A percentile compares a stretch with the other conserved stretches of the same genome.
Conservation (phyloP, 768 basidiomycete genomes). For the Suillus occidentalis region DNA sequence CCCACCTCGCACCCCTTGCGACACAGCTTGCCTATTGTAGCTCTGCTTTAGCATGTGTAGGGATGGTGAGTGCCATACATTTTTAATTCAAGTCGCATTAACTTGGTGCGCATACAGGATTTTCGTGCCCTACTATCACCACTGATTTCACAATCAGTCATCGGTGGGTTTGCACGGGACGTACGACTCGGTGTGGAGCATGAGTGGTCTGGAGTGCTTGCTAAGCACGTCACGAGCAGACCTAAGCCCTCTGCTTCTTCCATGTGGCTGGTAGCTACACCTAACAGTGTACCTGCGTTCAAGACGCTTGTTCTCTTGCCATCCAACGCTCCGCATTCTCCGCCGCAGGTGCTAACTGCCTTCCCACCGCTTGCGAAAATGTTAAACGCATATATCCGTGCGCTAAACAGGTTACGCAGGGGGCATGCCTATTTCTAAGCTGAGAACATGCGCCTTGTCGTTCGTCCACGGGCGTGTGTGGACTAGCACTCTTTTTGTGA, state of each 20-base stretch:
- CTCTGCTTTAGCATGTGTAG: constrained; percentile 87
- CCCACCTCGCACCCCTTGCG: constrained; percentile 75
- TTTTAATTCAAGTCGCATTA: neutral
- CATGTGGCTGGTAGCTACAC: constrained; percentile 48
- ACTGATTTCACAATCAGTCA: constrained; percentile 67
- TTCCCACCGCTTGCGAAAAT: constrained; percentile 76
- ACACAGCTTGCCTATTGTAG: constrained; percentile 95
- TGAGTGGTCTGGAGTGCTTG: constrained; percentile 36
- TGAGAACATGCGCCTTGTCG: neutral
- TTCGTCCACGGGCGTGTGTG: neutral
- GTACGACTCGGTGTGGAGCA: constrained; percentile 26
- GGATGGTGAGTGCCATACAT: constrained; percentile 50
- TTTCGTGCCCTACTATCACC: constrained; percentile 70
- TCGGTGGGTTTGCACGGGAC: constrained; percentile 53
- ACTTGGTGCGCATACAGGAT: constrained; percentile 34
- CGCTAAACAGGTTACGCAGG: constrained; percentile 74
- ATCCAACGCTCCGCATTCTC: constrained; percentile 52
- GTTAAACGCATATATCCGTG: constrained; percentile 69
- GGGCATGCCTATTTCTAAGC: neutral
- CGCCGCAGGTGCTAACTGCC: constrained; percentile 68
- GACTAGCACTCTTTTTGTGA: neutral
- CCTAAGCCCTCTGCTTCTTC: constrained; percentile 39
- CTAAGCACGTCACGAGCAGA: constrained; percentile 18
- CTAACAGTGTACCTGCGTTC: constrained; percentile 32
- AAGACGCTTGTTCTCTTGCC: constrained; percentile 20